Percentiles rank a stretch among this genome's conserved stretches.
phyloP scores from a whole-genome alignment of 2,329 filamentous ascomycete genomes.

The Juglanconis sp. region DNA sequence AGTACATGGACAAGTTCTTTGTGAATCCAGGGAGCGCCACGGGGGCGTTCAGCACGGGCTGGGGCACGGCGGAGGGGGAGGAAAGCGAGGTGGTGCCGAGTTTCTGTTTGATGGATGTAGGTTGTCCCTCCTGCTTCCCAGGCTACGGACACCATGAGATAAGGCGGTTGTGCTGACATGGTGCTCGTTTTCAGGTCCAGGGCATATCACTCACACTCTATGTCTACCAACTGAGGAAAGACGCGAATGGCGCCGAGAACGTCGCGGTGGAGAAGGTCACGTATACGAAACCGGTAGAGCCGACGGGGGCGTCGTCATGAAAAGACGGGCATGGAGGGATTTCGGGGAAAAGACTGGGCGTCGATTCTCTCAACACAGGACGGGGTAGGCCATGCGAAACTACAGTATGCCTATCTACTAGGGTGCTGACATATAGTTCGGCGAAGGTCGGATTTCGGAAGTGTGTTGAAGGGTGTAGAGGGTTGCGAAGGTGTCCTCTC shows the following conservation, averaged over 20 bases:
- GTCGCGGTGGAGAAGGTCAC: conserved; percentile 84
- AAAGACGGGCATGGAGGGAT: not conserved
- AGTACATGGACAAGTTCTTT: conserved; percentile 74
- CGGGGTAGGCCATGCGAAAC: no score
- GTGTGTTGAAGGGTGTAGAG: no score
- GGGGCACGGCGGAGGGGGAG: conserved; percentile 55
- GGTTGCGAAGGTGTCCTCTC: no score
- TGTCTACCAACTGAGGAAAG: conserved; percentile 82
- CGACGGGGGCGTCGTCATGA: conserved; percentile 49
- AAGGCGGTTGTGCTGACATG: not conserved
- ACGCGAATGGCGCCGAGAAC: conserved; percentile 72
- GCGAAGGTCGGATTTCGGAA: no score
- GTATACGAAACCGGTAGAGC: conserved; percentile 72
- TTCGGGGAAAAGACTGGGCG: not conserved
- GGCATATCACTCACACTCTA: conserved; percentile 94
- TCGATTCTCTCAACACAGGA: not conserved
- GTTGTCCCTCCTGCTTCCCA: conserved; percentile 35
- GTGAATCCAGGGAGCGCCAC: conserved; percentile 67
- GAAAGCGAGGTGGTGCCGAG: conserved; percentile 79
- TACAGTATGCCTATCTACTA: no score
- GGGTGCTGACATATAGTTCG: no score
- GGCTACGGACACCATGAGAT: not conserved
- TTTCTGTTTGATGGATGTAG: conserved; percentile 96
- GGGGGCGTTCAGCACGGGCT: conserved; percentile 58
- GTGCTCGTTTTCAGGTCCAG: conserved; percentile 65